These are phyloP conservation scores for Morella rubra DNA, from an alignment of 306 rosid genomes.

Conservation along the genomic window DNA sequence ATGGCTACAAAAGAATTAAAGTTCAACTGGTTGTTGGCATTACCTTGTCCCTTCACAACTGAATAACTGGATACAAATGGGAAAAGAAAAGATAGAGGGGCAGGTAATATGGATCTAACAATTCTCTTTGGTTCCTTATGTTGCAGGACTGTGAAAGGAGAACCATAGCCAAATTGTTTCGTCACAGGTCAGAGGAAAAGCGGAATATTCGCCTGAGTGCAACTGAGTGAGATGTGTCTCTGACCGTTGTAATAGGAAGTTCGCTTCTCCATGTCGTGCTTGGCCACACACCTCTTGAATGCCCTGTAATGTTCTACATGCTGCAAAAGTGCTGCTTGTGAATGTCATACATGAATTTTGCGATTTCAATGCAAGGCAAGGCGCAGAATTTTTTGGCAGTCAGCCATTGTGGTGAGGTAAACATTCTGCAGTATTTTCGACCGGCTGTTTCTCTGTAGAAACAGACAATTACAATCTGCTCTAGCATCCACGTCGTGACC, in stretches of 20 bases:
- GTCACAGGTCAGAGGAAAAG: constrained; percentile 79
- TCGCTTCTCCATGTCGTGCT: constrained; percentile 20
- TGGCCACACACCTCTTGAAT: constrained; percentile 27
- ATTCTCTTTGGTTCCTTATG: constrained; percentile 20
- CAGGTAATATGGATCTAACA: constrained; percentile 10
- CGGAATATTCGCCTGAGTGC: constrained; percentile 25
- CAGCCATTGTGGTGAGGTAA: constrained; percentile 23
- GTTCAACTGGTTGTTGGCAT: neutral
- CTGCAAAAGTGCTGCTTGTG: constrained; percentile 33
- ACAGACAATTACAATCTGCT: constrained; percentile 35
- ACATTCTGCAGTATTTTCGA: constrained; percentile 18
- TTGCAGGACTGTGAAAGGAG: constrained; percentile 93
- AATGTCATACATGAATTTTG: constrained; percentile 24
- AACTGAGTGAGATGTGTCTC: constrained; percentile 34
- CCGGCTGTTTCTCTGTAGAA: constrained; percentile 22
- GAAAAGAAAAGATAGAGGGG: neutral
- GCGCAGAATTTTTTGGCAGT: constrained; percentile 19
- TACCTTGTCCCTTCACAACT: too few species aligned
- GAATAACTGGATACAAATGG: too few species aligned
- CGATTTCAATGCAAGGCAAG: constrained; percentile 20
- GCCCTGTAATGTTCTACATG: constrained; percentile 16
- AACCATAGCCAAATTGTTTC: constrained; percentile 85
- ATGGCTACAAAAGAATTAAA: neutral
- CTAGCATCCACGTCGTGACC: constrained; percentile 23
- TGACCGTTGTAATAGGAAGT: constrained; percentile 15